Evolutionary conservation across 345 rosid species (phyloP).

Genomic region (Eucalyptus shirleyi): DNA sequence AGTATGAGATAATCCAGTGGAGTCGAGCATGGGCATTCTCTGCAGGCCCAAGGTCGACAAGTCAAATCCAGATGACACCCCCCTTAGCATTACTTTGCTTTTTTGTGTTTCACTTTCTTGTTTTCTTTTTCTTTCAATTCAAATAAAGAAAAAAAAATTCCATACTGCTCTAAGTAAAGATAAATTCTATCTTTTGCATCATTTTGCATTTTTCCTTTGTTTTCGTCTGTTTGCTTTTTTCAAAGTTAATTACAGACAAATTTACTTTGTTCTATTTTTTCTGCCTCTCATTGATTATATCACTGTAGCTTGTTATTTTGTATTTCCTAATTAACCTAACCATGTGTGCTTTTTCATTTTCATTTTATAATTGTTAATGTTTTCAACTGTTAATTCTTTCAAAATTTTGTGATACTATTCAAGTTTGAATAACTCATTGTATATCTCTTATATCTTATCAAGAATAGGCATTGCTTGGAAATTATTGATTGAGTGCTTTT

Average conservation of each 20-base stretch:
- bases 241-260: neutral
- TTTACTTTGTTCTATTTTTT: neutral
- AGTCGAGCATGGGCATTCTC: neutral
- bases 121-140: neutral
- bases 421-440: neutral
- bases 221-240: neutral
- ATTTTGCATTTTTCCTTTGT: neutral
- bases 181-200: neutral
- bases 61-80: accelerated
- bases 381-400: neutral
- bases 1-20: neutral
- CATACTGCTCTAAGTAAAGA: neutral
- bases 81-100: neutral
- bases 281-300: neutral
- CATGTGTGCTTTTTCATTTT: neutral
- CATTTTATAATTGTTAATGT: neutral
- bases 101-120: neutral
- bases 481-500: neutral
- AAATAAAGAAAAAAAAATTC: neutral
- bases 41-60: neutral
- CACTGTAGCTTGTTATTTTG: neutral
- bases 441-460: neutral
- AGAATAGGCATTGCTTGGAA: neutral
- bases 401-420: neutral
- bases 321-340: neutral